Conservation (phyloP, 129 eudicot species). For the Lactuca sativa region DNA sequence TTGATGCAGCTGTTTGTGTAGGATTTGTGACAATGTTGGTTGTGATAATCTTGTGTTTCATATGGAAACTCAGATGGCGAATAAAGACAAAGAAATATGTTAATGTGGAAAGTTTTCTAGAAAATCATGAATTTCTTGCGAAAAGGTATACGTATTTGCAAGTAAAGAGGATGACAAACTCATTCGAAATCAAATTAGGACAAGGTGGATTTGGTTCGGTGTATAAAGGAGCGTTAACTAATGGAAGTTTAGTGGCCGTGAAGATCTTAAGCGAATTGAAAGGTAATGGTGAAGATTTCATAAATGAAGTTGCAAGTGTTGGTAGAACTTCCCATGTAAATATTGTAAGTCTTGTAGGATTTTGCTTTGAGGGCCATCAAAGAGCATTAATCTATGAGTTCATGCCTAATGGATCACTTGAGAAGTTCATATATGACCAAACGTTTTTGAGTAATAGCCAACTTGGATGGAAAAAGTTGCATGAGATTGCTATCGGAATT, state of each 20-base stretch:
- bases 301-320: constrained; percentile 38
- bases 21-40: not conserved
- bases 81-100: constrained; percentile 1
- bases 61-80: not conserved
- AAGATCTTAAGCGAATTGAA: constrained; percentile 17
- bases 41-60: not conserved
- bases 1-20: not conserved
- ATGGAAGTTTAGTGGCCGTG: constrained; percentile 29
- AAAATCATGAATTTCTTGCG: constrained; percentile 27
- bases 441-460: not conserved
- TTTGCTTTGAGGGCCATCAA: constrained; percentile 25
- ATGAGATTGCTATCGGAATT: constrained; percentile 24
- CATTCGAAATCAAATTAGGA: constrained; percentile 36
- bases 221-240: constrained; percentile 39
- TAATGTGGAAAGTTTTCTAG: constrained; percentile 31
- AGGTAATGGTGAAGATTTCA: constrained; percentile 39
- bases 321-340: constrained; percentile 34
- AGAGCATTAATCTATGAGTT: constrained; percentile 35
- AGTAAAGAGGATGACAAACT: constrained; percentile 40
- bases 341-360: constrained; percentile 28
- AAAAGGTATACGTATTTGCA: constrained; percentile 40
- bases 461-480: constrained; percentile 34
- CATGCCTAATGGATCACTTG: constrained; percentile 40
- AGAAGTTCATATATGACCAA: constrained; percentile 19
- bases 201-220: constrained; percentile 50